These are phyloP conservation scores for Cinnamomum micranthum DNA, from an alignment of 164 flowering plant genomes.

Conservation along the genomic window DNA sequence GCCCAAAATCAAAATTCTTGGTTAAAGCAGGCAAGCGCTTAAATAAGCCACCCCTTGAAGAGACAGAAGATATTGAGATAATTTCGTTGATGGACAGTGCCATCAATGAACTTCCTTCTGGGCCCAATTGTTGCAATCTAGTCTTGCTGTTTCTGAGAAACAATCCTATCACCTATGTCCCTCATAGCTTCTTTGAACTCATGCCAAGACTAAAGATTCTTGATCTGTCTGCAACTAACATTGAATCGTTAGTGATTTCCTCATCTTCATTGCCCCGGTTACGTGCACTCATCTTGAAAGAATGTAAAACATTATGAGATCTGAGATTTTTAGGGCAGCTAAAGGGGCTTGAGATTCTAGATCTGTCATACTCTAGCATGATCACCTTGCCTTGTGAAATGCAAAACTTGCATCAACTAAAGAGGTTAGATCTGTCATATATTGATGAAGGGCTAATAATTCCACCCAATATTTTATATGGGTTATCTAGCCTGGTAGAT, in stretches of 20 bases:
- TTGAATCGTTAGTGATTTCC: neutral
- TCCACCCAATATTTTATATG: neutral
- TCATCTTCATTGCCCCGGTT: neutral
- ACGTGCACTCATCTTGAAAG: neutral
- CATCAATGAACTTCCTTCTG: neutral
- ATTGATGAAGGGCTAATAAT: neutral
- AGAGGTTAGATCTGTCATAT: neutral
- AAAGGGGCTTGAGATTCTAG: neutral
- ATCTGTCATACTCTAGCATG: neutral
- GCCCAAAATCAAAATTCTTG: neutral
- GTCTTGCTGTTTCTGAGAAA: neutral
- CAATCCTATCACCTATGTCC: neutral
- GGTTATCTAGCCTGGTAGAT: neutral
- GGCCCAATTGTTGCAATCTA: slow-evolving; percentile 7
- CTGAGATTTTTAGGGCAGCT: slow-evolving; percentile 1
- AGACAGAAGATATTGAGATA: neutral
- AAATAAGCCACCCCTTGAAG: neutral
- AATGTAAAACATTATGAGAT: neutral
- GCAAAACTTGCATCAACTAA: neutral
- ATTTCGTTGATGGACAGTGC: neutral
- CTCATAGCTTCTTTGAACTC: slow-evolving; percentile 1
- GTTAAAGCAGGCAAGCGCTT: neutral
- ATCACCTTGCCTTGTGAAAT: neutral
- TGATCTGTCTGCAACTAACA: neutral
- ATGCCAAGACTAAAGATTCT: slow-evolving; percentile 7